These are phyloP conservation scores for Termitomyces sp. DNA, from an alignment of 768 basidiomycete genomes.

Conservation along the genomic window DNA sequence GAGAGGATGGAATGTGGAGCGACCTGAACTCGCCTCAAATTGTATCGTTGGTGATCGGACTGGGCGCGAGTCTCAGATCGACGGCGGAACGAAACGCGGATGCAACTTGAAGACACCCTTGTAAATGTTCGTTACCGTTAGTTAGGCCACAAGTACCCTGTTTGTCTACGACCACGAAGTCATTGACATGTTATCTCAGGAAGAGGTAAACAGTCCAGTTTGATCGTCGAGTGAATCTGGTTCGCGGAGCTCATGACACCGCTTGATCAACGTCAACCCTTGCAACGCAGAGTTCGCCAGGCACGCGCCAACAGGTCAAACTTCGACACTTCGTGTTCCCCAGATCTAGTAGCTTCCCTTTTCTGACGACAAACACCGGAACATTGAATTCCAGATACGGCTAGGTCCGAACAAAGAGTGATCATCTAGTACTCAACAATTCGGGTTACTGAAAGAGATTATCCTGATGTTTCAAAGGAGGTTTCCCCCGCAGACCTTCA, in stretches of 20 bases:
- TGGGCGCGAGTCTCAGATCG: constrained; percentile 39
- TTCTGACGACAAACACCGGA: constrained; percentile 32
- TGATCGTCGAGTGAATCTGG: constrained; percentile 39
- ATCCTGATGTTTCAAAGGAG: constrained; percentile 32
- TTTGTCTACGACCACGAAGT: constrained; percentile 32
- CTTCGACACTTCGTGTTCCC: constrained; percentile 41
- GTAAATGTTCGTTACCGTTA: constrained; percentile 27
- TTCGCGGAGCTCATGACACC: constrained; percentile 39
- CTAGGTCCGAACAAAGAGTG: constrained; percentile 38
- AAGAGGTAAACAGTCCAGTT: constrained; percentile 36
- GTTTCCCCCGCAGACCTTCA: constrained; percentile 17
- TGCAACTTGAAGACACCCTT: constrained; percentile 29
- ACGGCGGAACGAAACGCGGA: constrained; percentile 42
- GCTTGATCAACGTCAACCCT: constrained; percentile 39
- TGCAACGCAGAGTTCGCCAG: constrained; percentile 38
- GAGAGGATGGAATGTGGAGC: constrained; percentile 11
- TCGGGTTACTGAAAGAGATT: constrained; percentile 25
- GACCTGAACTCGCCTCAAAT: constrained; percentile 15
- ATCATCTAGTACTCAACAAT: constrained; percentile 31
- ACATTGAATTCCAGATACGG: constrained; percentile 46
- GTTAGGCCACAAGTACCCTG: constrained; percentile 24
- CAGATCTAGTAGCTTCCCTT: constrained; percentile 36
- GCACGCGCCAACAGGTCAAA: constrained; percentile 36
- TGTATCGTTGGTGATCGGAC: constrained; percentile 34
- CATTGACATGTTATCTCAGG: constrained; percentile 45